Evolutionary conservation across 2,329 filamentous ascomycete species (phyloP), one percentile per base, ranked within the genome.

Genomic region (Hypoxylon sp.): DNA sequence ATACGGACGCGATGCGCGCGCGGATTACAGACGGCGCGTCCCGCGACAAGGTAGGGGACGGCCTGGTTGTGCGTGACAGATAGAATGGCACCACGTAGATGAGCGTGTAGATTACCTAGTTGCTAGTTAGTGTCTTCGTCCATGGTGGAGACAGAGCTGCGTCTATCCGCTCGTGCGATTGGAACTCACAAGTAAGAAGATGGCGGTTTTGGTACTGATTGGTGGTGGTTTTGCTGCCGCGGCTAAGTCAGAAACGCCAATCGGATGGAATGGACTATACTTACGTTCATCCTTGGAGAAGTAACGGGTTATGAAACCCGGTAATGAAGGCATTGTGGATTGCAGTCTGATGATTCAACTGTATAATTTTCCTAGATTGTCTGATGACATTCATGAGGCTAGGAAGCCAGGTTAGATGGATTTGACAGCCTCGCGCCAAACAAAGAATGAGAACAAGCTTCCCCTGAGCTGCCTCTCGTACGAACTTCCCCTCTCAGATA

Each of bases 51-150:
- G 86, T 88, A 25, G 89, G 86, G 6, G 93, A 96, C 5, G 94
- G 94, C 57, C 94, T 89, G 4, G 95, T 97, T 19, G 89, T 86
- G 3, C 89, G 80, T 19, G 91, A 96, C 69, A 95, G 84, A 83
- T 99, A 98, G 80, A 98, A 93, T 23, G 96, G 95, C 2, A 92
- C 83, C 74, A 99, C 93, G 82, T 98, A 99, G 82, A 93, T 82
- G 73, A 94, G 79, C n/a, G 93, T 97, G 81, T 97, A 97, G 68
- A 90, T 80, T 68, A 94, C 82, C 93, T 92, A 65, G 52, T 7
- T 25, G 17, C 91, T 91, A 63, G 56, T 69, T 28, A 70, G 56
- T 53, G 43, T 46, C 38, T 66, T 10, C 30, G 30, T 30, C 11
- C 46, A 21, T 13, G 51, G 41, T 36, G 25, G 10, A 65, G 52